These are phyloP conservation scores for Sarocladium brachiariae DNA, from an alignment of 2,329 filamentous ascomycete genomes.

Conservation along the genomic window DNA sequence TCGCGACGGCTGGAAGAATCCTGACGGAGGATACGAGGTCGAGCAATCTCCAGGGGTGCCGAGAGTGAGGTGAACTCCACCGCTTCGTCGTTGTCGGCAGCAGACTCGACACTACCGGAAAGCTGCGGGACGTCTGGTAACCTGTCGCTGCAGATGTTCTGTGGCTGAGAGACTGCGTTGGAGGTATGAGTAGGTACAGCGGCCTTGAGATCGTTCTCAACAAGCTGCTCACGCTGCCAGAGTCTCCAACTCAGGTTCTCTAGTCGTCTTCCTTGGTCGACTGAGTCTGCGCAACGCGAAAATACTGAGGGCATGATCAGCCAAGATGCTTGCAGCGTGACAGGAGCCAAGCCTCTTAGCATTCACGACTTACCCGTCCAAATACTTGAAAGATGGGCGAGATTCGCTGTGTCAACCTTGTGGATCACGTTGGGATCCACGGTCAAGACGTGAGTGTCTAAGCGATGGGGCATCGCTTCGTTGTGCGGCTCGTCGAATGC, in stretches of 20 bases:
- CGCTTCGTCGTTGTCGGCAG: conserved; percentile 57
- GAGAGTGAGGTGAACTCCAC: conserved; percentile 50
- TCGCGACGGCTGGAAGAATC: conserved; percentile 74
- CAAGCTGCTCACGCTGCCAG: conserved; percentile 75
- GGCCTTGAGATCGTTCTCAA: conserved; percentile 65
- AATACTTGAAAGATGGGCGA: conserved; percentile 91
- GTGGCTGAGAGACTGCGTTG: conserved; percentile 38
- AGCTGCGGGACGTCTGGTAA: conserved; percentile 60
- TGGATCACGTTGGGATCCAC: conserved; percentile 89
- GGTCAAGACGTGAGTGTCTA: conserved; percentile 80
- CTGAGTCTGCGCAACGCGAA: conserved; percentile 85
- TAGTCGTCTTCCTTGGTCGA: conserved; percentile 84
- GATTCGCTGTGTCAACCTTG: conserved; percentile 88
- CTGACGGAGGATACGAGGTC: conserved; percentile 62
- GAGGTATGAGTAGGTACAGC: conserved; percentile 32
- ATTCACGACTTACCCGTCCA: conserved; percentile 79
- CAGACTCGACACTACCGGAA: conserved; percentile 70
- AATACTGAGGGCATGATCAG: conserved; percentile 56
- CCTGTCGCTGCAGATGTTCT: conserved; percentile 38
- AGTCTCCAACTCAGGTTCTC: conserved; percentile 95
- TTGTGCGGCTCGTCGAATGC: conserved; percentile 26
- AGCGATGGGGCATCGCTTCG: conserved; percentile 68
- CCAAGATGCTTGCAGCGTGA: conserved; percentile 22
- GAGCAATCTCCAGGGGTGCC: conserved; percentile 49
- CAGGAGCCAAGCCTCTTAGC: neutral